Evolutionary conservation across 805 yeast genomes (phyloP), one percentile per base, ranked within the genome.

Genomic region (Candida saitoana): DNA sequence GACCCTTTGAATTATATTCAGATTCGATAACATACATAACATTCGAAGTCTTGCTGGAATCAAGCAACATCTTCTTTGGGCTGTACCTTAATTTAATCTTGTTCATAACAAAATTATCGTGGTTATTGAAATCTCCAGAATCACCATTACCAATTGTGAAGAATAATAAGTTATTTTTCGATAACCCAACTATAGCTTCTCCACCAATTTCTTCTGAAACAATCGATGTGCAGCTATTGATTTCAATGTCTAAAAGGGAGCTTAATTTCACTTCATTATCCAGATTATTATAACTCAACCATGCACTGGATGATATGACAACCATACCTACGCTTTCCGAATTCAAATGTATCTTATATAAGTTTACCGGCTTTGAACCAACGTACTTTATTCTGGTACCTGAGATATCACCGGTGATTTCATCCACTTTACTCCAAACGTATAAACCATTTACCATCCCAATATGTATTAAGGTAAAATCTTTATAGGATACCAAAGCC

Each of bases 401-500:
- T 1, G 76, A 65, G 16, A 78, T 71, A 3, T 55, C 56, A 3
- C 96, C 96, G 3, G 82, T 69, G 3, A 64, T 52, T 0, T 57
- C 54, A 53, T 85, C 87, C 30, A 89, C 50, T 4, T 66, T 62
- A 0, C 87, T 76, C 14, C 82, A 67, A 2, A 82, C 80, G 62
- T 84, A 87, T 1, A 90, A 78, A 16, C 98, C 98, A 58, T 81
- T 87, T n/a, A 65, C 74, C 70, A 89, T 71, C 1, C 97, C 97
- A 38, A 88, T 74, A 59, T 89, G 95, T 8, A 86, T 71, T 44
- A 65, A 71, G 3, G 65, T 45, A 36, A 25, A 34, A 46, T 45
- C 29, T 42, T 51, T 31, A 39, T 49, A 22, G 37, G 51, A 32
- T 14, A 58, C 20, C 49, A 67, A 49, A 18, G 60, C 48, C 7